A percentile compares a stretch with the other conserved stretches of the same genome.
Conservation (phyloP, 768 basidiomycete genomes). For the Kondoa subrosea region DNA sequence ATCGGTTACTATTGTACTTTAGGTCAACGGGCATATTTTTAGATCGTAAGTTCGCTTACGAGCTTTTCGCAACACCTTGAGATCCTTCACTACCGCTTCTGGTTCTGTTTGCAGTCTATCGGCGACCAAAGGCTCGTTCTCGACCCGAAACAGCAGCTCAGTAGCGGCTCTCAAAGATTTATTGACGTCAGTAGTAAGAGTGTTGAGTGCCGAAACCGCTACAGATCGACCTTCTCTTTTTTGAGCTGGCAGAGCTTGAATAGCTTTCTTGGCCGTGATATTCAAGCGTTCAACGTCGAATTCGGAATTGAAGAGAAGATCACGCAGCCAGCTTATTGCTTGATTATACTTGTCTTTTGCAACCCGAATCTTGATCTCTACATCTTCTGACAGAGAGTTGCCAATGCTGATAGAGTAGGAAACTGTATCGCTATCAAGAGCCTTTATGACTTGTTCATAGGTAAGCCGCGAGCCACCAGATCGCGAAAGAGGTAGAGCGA, state of each 20-base stretch:
- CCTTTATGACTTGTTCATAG: constrained; percentile 80
- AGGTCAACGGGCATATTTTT: neutral
- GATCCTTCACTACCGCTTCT: constrained; percentile 50
- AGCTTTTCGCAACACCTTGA: constrained; percentile 53
- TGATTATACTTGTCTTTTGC: constrained; percentile 60
- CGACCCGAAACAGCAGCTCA: constrained; percentile 53
- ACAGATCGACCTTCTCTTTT: constrained; percentile 79
- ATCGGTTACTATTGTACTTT: constrained; percentile 57
- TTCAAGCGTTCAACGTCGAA: constrained; percentile 69
- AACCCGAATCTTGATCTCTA: constrained; percentile 67
- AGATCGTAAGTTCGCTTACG: constrained; percentile 38
- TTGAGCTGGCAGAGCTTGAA: constrained; percentile 73
- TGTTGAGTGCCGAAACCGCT: constrained; percentile 50
- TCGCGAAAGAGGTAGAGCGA: constrained; percentile 63
- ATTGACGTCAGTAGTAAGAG: constrained; percentile 51
- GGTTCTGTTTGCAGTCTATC: constrained; percentile 57
- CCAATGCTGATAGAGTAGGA: constrained; percentile 62
- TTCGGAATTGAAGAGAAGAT: constrained; percentile 55
- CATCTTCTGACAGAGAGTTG: constrained; percentile 50
- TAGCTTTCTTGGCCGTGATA: constrained; percentile 68
- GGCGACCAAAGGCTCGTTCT: constrained; percentile 59
- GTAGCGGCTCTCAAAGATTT: constrained; percentile 35
- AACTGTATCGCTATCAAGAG: constrained; percentile 78
- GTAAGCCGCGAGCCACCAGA: constrained; percentile 50
- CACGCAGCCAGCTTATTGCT: constrained; percentile 69